Percentiles rank a stretch among this genome's conserved stretches.
Conservation (phyloP, 352 stramenopile genomes). For the Phytophthora colocasiae region DNA sequence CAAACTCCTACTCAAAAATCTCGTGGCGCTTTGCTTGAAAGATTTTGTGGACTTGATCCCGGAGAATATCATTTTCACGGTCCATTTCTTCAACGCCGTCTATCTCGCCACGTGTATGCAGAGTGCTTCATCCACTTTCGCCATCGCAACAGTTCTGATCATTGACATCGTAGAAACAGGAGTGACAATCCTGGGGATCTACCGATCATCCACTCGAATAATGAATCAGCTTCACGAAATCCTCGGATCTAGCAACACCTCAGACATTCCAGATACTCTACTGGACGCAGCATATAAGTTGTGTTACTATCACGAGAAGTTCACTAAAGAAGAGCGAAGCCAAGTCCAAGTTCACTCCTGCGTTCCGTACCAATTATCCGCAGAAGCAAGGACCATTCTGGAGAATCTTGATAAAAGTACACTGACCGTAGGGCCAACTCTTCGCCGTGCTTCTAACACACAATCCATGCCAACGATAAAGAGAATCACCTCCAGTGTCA, state of each 20-base stretch:
- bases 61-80: slow-evolving; percentile 32
- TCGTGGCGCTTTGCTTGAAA: slow-evolving; percentile 15
- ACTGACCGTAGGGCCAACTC: neutral
- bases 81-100: slow-evolving; percentile 40
- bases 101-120: slow-evolving; percentile 38
- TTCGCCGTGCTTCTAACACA: slow-evolving; percentile 10
- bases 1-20: slow-evolving; percentile 35
- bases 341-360: slow-evolving; percentile 22
- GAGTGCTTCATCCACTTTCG: slow-evolving; percentile 11
- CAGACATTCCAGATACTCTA: neutral
- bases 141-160: slow-evolving; percentile 4
- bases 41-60: slow-evolving; percentile 32
- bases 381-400: neutral
- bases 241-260: neutral
- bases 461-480: slow-evolving; percentile 26
- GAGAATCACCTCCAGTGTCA: neutral
- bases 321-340: slow-evolving; percentile 16
- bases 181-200: slow-evolving; percentile 6
- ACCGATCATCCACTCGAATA: slow-evolving; percentile 6
- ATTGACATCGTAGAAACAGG: slow-evolving; percentile 20
- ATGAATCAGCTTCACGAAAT: slow-evolving; percentile 15
- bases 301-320: slow-evolving; percentile 19
- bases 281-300: slow-evolving; percentile 7
- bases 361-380: slow-evolving; percentile 13
- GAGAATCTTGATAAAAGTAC: slow-evolving; percentile 4